These are phyloP conservation scores for Phytophthora multivora DNA, from an alignment of 352 stramenopile species.

Conservation along the genomic window DNA sequence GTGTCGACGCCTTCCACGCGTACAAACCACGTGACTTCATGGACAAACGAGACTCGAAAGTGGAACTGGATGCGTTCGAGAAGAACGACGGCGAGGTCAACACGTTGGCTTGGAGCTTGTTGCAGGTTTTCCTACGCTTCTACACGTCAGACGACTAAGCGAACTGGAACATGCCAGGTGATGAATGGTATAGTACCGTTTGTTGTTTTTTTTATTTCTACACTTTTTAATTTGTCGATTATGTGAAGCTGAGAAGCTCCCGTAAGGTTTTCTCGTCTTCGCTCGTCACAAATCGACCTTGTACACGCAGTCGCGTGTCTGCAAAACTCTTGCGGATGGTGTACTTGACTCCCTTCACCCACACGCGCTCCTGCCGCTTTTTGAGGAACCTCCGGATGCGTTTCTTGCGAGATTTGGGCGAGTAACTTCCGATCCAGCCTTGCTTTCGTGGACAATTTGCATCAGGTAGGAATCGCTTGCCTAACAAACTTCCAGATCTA, in stretches of 20 bases:
- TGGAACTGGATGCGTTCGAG: conserved; percentile 22
- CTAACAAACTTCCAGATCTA: conserved; percentile 4
- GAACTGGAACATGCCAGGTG: background rate
- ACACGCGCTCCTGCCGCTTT: conserved; percentile 94
- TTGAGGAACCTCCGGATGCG: conserved; percentile 93
- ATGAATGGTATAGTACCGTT: conserved; percentile 26
- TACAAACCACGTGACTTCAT: conserved; percentile 44
- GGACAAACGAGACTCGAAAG: conserved; percentile 16
- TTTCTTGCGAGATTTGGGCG: conserved; percentile 87
- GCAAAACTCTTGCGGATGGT: conserved; percentile 97
- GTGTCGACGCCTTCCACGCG: conserved; percentile 37
- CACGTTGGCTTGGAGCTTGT: conserved; percentile 37
- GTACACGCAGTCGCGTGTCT: conserved; percentile 94
- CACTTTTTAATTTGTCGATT: conserved; percentile 7
- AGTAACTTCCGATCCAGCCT: conserved; percentile 91
- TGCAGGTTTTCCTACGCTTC: conserved; percentile 37
- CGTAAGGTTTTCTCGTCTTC: conserved; percentile 90
- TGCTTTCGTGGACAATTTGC: conserved; percentile 24
- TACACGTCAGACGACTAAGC: conserved; percentile 29
- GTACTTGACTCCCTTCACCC: conserved; percentile 95
- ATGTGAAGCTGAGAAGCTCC: conserved; percentile 72
- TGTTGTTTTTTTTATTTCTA: conserved; percentile 22
- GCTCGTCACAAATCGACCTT: conserved; percentile 96
- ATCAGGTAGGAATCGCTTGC: conserved; percentile 12
- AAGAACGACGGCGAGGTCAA: conserved; percentile 38